Conservation (phyloP, 2,329 filamentous ascomycete genomes). For the Chrysoporthe deuterocubensis region DNA sequence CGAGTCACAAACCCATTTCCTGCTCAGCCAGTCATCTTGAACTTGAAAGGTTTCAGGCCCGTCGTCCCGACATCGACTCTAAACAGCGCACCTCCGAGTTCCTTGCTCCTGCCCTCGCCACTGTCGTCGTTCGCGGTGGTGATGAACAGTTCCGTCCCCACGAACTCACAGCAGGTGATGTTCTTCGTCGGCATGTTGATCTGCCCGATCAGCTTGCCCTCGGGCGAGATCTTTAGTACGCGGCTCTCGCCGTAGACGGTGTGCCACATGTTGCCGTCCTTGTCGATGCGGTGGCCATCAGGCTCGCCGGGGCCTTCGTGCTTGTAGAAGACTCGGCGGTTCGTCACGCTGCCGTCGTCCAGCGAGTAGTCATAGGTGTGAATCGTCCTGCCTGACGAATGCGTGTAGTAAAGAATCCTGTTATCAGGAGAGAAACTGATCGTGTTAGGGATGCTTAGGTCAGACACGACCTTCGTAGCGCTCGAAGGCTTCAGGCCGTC, state of each 20-base stretch:
- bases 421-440: conserved; percentile 78
- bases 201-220: conserved; percentile 74
- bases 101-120: conserved; percentile 64
- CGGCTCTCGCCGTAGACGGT: conserved; percentile 79
- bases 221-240: conserved; percentile 74
- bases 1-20: neutral
- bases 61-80: conserved; percentile 74
- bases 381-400: conserved; percentile 73
- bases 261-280: conserved; percentile 85
- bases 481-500: conserved; percentile 63
- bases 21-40: conserved; percentile 50
- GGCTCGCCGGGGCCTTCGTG: conserved; percentile 70
- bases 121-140: conserved; percentile 74
- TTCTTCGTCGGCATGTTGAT: conserved; percentile 77
- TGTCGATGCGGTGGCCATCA: conserved; percentile 85
- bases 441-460: conserved; percentile 81
- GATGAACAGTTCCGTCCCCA: conserved; percentile 75
- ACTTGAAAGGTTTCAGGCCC: conserved; percentile 67
- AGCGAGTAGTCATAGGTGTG: conserved; percentile 75
- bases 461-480: conserved; percentile 53
- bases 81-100: conserved; percentile 73
- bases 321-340: conserved; percentile 74
- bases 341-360: conserved; percentile 65
- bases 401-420: conserved; percentile 80
- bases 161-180: conserved; percentile 81